Evolutionary conservation across 164 flowering plant genomes (phyloP), one percentile per base, ranked within the genome.

Genomic region (Nymphaea thermarum): DNA sequence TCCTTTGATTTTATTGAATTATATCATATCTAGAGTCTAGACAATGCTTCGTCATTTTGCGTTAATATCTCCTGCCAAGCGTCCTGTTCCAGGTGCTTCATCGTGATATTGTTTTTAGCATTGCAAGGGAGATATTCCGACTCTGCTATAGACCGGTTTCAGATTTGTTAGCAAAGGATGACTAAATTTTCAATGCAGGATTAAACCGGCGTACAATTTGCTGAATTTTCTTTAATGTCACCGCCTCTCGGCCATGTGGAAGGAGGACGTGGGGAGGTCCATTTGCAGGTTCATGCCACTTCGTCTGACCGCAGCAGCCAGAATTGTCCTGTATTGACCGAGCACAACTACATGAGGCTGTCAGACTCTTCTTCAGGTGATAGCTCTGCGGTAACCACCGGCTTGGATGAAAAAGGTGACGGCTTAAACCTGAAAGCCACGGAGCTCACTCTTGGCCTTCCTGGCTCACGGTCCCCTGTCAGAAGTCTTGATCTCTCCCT

Each of bases 291-390:
- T 62, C 76, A 84, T 63, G 70, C 87, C 43, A 66, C 84, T 14
- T 74, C 82, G 55, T 60, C 68, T 25, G 84, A 81, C 16, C 71
- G 74, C 51, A 63, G 75, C 62, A 75, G 79, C 68, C 80, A 77
- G 42, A 83, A 70, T 61, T 71, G 74, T 10, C 63, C 68, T 6
- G 84, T 77, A 4, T 65, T 85, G 25, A 87, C 80, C 69, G 97
- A 91, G 70, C 86, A 83, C 6, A 87, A 87, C 65, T 91, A 91
- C 62, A 77, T 91, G 67, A 88, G 86, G 5, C 69, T 87, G 66
- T 83, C 94, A n/a, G 91, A 88, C 60, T 83, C 85, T 71, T 88
- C 97, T 63, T 86, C 91, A 3, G 89, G 81, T n/a, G 96, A 85
- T 66, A 86, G 94, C 73, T 85, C 91, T 15, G 68, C 77, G 2